These are phyloP conservation scores for Pseudocercospora fijiensis DNA, from an alignment of 2,329 filamentous ascomycete species.

Conservation along the genomic window DNA sequence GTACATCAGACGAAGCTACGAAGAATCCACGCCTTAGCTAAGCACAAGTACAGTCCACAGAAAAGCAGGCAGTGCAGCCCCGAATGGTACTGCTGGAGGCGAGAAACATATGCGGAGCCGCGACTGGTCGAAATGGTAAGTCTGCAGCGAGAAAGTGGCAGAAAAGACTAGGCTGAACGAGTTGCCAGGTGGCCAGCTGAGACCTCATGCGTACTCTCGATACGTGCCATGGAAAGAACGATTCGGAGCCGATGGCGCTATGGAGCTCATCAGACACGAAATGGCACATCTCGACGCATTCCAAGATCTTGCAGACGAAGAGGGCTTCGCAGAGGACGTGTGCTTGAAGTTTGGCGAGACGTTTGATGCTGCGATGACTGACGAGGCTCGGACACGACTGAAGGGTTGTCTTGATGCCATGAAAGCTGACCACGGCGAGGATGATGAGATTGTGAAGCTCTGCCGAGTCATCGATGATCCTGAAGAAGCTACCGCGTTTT, in stretches of 20 bases:
- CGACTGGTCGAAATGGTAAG: conserved; percentile 25
- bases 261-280: conserved; percentile 34
- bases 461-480: conserved; percentile 29
- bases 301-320: conserved; percentile 21
- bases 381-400: conserved; percentile 35
- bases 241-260: conserved; percentile 34
- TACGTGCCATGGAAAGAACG: conserved; percentile 34
- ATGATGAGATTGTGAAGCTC: conserved; percentile 33
- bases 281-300: conserved; percentile 33
- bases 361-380: conserved; percentile 39
- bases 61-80: conserved; percentile 16
- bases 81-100: conserved; percentile 27
- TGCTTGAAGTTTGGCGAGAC: conserved; percentile 37
- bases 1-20: neutral
- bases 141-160: neutral
- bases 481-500: conserved; percentile 32
- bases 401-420: conserved; percentile 34
- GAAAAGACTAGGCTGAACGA: neutral
- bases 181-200: conserved; percentile 30
- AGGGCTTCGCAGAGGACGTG: conserved; percentile 34
- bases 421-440: conserved; percentile 32
- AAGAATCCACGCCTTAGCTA: neutral
- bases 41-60: conserved; percentile 16
- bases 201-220: conserved; percentile 35
- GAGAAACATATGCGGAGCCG: conserved; percentile 23